Evolutionary conservation across 2,329 filamentous ascomycete genomes (phyloP), one percentile per base, ranked within the genome.

Genomic region (Exophiala bonariae): DNA sequence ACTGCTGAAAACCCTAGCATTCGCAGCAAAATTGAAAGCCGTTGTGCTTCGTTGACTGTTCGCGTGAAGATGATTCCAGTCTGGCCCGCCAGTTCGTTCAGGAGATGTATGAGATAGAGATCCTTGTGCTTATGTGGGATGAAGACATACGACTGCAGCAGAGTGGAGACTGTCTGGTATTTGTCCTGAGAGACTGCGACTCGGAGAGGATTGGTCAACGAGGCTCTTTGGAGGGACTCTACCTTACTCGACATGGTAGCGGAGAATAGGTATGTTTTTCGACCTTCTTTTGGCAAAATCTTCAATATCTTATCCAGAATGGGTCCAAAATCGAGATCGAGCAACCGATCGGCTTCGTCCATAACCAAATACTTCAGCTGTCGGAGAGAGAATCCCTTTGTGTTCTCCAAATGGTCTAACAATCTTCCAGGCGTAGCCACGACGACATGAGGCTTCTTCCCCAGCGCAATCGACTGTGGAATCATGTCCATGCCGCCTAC

Each of bases 401-500:
- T 99, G 70, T 96, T 96, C 66, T 97, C 90, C 7, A 97, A 74
- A 60, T 99, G 93, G 61, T 97, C 93, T 3, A 96, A 76, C 17
- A 96, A 73, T 47, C 92, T 82, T 42, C 91, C 92, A 0, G 92
- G 92, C 0, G 92, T 96, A 1, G 92, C 92, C 31, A 97, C 91
- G 17, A 97, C 76, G 18, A 99, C 85, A 62, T 99, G 93, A 6
- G 93, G 93, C 60, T 92, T 92, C 77, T 96, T 96, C n/a, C 87
- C 89, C 1, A 99, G 79, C 0, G 91, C 87, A 55, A 99, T 95
- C 1, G 87, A 72, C 66, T 99, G 93, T 0, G 88, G 81, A 1
- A 96, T 87, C 89, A 96, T 96, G 57, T 97, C 92, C 77, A 97
- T 84, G 34, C 93, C 93, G 60, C 93, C 93, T 1, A 97, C 88